Conservation (phyloP, 2,329 filamentous ascomycete genomes). For the Diaporthe aspalathi region DNA sequence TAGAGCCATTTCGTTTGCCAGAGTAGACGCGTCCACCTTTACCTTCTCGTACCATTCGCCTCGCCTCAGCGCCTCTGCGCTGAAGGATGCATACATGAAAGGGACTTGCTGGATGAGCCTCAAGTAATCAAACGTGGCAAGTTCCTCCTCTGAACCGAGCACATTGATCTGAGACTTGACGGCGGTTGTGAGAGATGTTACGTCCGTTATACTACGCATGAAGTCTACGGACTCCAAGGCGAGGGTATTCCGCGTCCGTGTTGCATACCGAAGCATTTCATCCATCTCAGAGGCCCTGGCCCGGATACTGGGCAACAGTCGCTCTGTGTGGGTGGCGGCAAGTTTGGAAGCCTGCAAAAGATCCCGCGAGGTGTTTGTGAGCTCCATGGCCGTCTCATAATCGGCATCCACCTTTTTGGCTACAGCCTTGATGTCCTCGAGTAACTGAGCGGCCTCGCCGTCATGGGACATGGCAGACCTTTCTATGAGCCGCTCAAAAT, state of each 20-base stretch:
- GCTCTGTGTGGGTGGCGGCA: constrained; percentile 72
- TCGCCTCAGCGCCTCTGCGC: constrained; percentile 86
- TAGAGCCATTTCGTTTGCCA: constrained; percentile 92
- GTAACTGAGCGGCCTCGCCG: constrained; percentile 74
- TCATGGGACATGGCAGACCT: constrained; percentile 67
- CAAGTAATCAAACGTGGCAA: constrained; percentile 84
- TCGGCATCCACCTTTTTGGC: constrained; percentile 89
- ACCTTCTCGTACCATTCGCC: constrained; percentile 94
- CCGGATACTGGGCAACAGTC: constrained; percentile 68
- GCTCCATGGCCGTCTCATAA: constrained; percentile 79
- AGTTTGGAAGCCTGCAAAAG: constrained; percentile 72
- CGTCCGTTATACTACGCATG: constrained; percentile 84
- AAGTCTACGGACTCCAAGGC: constrained; percentile 74
- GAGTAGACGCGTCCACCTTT: constrained; percentile 83
- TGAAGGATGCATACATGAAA: constrained; percentile 87
- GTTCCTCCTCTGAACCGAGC: constrained; percentile 79
- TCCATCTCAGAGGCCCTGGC: constrained; percentile 71
- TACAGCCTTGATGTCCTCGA: constrained; percentile 87
- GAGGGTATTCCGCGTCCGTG: constrained; percentile 75
- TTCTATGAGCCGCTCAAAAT: constrained; percentile 69
- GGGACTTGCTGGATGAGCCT: constrained; percentile 85
- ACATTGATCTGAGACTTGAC: constrained; percentile 79
- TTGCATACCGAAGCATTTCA: constrained; percentile 67
- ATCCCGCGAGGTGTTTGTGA: constrained; percentile 72
- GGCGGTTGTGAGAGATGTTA: constrained; percentile 79